phyloP scores from a whole-genome alignment of 441 rosid species.

The Gossypium davidsonii region DNA sequence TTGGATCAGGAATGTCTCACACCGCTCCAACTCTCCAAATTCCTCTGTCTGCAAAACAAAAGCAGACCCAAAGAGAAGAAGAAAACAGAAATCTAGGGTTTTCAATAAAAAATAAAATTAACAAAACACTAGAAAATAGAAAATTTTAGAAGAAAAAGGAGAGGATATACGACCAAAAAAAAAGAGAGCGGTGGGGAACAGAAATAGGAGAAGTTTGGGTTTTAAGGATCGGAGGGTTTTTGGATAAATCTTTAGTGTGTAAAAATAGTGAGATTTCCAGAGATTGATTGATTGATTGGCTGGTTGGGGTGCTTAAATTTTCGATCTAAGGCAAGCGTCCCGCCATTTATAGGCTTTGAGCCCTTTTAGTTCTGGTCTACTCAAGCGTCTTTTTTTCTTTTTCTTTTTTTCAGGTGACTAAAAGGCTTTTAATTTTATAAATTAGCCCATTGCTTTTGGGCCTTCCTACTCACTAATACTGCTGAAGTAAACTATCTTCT shows the following conservation, averaged over 20 bases:
- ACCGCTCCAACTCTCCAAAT: constrained; percentile 21
- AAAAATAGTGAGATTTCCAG: too few species aligned
- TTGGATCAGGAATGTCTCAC: constrained; percentile 25
- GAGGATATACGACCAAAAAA: neutral
- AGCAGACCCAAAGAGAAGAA: constrained; percentile 21
- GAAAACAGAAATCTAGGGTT: constrained; percentile 25
- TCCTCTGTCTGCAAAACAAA: constrained; percentile 10
- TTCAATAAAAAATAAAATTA: neutral
- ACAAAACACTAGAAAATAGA: constrained; percentile 20
- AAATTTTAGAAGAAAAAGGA: neutral
- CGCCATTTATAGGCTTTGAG: neutral
- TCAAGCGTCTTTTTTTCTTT: neutral
- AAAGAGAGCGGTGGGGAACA: neutral
- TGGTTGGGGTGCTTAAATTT: too few species aligned
- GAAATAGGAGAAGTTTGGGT: constrained; percentile 11
- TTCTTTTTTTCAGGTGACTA: neutral
- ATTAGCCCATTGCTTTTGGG: neutral
- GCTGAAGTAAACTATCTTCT: too few species aligned
- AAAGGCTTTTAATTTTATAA: neutral
- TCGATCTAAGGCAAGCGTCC: too few species aligned
- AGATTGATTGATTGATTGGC: too few species aligned
- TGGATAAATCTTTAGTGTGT: constrained; percentile 20
- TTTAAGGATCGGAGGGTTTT: constrained; percentile 30
- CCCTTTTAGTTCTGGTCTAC: neutral
- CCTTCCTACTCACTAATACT: too few species aligned